A percentile compares a stretch with the other conserved stretches of the same genome.
Evolutionary conservation across 2,329 filamentous ascomycete genomes (phyloP).

Genomic region (Aspergillus texensis): DNA sequence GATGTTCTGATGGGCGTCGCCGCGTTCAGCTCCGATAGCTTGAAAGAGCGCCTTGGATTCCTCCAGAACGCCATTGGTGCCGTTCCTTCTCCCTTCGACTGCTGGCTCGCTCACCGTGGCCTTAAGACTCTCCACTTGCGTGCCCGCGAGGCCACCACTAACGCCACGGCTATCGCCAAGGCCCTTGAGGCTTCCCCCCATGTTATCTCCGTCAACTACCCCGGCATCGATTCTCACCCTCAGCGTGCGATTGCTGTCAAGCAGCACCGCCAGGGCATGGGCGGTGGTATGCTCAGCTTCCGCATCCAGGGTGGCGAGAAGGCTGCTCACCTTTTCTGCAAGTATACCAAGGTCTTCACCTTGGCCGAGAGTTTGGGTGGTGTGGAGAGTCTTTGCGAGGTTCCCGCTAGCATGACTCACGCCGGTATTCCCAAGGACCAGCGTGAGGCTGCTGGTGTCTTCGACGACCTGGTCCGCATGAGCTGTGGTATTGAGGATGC

Average conservation of each 20-base stretch:
- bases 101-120: slow-evolving; percentile 95
- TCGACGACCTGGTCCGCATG: slow-evolving; percentile 88
- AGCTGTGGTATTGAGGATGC: slow-evolving; percentile 94
- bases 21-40: slow-evolving; percentile 84
- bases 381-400: slow-evolving; percentile 87
- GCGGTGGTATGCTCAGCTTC: slow-evolving; percentile 97
- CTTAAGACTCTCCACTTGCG: slow-evolving; percentile 96
- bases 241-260: slow-evolving; percentile 82
- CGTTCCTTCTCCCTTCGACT: slow-evolving; percentile 92
- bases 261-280: slow-evolving; percentile 93
- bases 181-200: slow-evolving; percentile 78
- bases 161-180: slow-evolving; percentile 75
- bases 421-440: slow-evolving; percentile 89
- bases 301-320: slow-evolving; percentile 82
- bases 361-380: slow-evolving; percentile 91
- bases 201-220: slow-evolving; percentile 93
- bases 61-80: slow-evolving; percentile 97
- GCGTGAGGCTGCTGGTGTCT: slow-evolving; percentile 90
- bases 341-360: slow-evolving; percentile 85
- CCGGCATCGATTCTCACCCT: slow-evolving; percentile 82
- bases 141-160: slow-evolving; percentile 78
- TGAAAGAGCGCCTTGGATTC: slow-evolving; percentile 79
- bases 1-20: slow-evolving; percentile 98
- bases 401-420: slow-evolving; percentile 96
- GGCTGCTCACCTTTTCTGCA: slow-evolving; percentile 91